Conservation (phyloP, 257 asterid species). For the Penstemon barbatus region DNA sequence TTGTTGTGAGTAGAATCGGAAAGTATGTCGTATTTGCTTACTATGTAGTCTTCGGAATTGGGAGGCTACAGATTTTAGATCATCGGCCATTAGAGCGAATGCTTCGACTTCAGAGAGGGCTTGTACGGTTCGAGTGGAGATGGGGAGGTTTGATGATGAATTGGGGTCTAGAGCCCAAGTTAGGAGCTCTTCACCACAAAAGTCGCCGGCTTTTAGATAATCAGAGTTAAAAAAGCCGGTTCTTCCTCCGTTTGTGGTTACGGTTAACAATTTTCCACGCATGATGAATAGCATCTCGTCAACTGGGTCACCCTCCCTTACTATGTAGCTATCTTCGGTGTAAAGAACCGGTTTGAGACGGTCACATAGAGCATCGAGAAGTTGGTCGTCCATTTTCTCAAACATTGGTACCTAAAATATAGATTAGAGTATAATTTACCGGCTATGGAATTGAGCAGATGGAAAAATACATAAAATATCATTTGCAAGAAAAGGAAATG, state of each 20-base stretch:
- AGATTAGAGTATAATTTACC: neutral
- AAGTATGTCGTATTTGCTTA: conserved; percentile 90
- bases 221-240: conserved; percentile 89
- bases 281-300: conserved; percentile 92
- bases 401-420: conserved; percentile 83
- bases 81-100: conserved; percentile 83
- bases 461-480: neutral
- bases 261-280: conserved; percentile 79
- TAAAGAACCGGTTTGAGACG: conserved; percentile 81
- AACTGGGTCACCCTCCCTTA: conserved; percentile 95
- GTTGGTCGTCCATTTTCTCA: conserved; percentile 95
- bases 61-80: conserved; percentile 87
- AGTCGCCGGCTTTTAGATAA: conserved; percentile 81
- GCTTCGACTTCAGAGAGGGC: conserved; percentile 97
- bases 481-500: too few relatives aligned
- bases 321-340: conserved; percentile 86
- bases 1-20: conserved; percentile 88
- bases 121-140: conserved; percentile 90
- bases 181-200: conserved; percentile 97
- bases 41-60: conserved; percentile 86
- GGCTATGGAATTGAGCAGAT: neutral
- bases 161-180: conserved; percentile 98
- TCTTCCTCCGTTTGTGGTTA: conserved; percentile 92
- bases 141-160: conserved; percentile 82
- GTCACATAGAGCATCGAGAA: conserved; percentile 86